Evolutionary conservation across 192 early-diverging fungal species (phyloP), one percentile per base, ranked within the genome.

Genomic region (Paraglomus brasilianum): DNA sequence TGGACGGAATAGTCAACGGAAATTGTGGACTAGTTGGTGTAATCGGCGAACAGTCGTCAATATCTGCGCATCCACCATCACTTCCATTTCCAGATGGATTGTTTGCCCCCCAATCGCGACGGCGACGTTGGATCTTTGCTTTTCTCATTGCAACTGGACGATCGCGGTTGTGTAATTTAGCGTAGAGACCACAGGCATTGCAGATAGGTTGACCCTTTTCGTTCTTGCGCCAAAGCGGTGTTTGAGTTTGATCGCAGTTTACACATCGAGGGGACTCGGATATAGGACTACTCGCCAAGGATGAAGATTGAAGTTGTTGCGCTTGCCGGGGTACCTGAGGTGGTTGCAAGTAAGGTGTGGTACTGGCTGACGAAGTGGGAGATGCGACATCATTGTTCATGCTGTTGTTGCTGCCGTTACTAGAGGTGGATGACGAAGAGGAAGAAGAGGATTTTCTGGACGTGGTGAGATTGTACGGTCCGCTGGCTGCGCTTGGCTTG

Each of bases 81-180:
- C 49, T 55, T 55, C 66, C 66, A 41, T 21, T 68, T 41, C 66
- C 51, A 42, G 52, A 55, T 7, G 66, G 66, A 53, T 68, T 68
- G 30, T 17, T 55, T 10, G 72, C 76, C 19, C 78, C 76, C 83
- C 83, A 85, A 43, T 81, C 83, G 22, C 83, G 75, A 24, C 83
- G 72, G 39, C 86, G 78, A 36, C 87, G 77, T 57, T 86, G 78
- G 70, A 88, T 87, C 58, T 83, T 86, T 36, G 76, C 49, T 57
- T 85, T 83, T 42, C 92, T 89, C 85, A 98, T 87, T 36, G 86
- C 83, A 38, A 91, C 86, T 15, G 97, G 95, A 15, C 95, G 83
- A 61, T 89, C 84, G 8, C 90, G 83, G 69, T 92, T 84, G 73
- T 99, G 96, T 48, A 99, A 85, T 77, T 96, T 98, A 75, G 88